Percentiles rank a stretch among this genome's conserved stretches.
Conservation (phyloP, 768 basidiomycete species). For the Gautieria morchelliformis region DNA sequence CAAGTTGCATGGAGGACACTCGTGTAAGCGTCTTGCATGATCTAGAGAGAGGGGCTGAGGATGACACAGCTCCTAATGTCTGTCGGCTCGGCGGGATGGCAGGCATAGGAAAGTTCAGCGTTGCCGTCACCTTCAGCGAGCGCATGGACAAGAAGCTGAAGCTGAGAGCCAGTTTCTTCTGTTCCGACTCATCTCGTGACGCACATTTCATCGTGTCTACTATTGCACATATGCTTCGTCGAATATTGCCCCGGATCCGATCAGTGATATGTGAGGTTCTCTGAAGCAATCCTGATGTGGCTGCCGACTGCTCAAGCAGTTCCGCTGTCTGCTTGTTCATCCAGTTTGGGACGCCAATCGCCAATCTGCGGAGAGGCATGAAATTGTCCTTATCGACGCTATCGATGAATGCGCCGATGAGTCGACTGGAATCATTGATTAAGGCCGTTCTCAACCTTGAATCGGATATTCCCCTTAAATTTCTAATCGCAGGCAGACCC, state of each 20-base stretch:
- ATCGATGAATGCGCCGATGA: conserved; percentile 19
- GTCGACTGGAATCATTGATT: conserved; percentile 10
- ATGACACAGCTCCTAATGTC: conserved; percentile 20
- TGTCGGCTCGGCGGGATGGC: conserved; percentile 11
- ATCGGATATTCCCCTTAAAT: conserved; percentile 13
- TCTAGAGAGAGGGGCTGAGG: conserved; percentile 23
- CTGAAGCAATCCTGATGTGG: conserved; percentile 15
- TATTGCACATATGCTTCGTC: conserved; percentile 12
- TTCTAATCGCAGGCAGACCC: conserved; percentile 21
- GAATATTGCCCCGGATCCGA: conserved; percentile 11
- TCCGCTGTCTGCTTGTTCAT: conserved; percentile 16
- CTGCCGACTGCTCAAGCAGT: conserved; percentile 13
- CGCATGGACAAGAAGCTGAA: not conserved
- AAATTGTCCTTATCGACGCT: conserved; percentile 19
- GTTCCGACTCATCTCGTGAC: conserved; percentile 8
- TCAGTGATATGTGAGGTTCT: conserved; percentile 13
- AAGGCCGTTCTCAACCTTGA: conserved; percentile 5
- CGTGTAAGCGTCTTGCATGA: conserved; percentile 10
- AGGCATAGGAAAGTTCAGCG: conserved; percentile 12
- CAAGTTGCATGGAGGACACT: conserved; percentile 15
- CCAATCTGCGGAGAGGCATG: conserved; percentile 14
- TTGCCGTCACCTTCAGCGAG: conserved; percentile 10
- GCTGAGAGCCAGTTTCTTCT: conserved; percentile 19
- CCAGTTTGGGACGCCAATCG: conserved; percentile 10
- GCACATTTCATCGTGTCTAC: no score